Conservation (phyloP, 352 stramenopile species). For the Pythium rishiriense region DNA sequence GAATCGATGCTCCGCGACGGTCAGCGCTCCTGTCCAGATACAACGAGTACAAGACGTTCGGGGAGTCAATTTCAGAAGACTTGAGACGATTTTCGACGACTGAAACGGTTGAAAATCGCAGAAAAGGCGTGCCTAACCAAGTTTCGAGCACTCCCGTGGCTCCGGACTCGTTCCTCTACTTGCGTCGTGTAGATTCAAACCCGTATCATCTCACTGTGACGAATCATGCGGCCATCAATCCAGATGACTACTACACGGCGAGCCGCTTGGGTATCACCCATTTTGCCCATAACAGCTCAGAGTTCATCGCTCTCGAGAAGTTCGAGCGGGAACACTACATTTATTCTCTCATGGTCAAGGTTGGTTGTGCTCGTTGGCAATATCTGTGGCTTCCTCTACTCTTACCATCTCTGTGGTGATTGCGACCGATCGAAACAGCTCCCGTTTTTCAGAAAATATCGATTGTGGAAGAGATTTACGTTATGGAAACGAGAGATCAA, state of each 20-base stretch:
- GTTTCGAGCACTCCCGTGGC: conserved; percentile 24
- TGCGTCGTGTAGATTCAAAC: conserved; percentile 68
- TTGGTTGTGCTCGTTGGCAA: conserved; percentile 21
- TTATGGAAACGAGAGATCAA: conserved; percentile 86
- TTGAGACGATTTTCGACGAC: conserved; percentile 23
- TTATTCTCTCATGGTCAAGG: conserved; percentile 79
- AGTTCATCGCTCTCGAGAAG: conserved; percentile 88
- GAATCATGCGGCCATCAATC: conserved; percentile 64
- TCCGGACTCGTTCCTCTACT: conserved; percentile 75
- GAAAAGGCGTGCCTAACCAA: background rate
- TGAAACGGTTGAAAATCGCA: conserved; percentile 4
- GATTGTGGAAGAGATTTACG: conserved; percentile 89
- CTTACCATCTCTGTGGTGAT: background rate
- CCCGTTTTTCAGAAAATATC: conserved; percentile 91
- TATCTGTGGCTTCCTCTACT: background rate
- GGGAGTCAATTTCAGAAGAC: conserved; percentile 53
- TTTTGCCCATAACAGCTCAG: conserved; percentile 71
- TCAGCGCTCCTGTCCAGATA: conserved; percentile 48
- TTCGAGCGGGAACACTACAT: conserved; percentile 93
- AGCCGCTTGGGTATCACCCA: conserved; percentile 88
- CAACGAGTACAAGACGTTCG: conserved; percentile 59
- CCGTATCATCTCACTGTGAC: conserved; percentile 75
- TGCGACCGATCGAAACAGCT: conserved; percentile 33
- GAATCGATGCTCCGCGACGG: conserved; percentile 18
- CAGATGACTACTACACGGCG: conserved; percentile 89